These are phyloP conservation scores for Drechslerella dactyloides DNA, from an alignment of 2,329 filamentous ascomycete genomes.

Conservation along the genomic window DNA sequence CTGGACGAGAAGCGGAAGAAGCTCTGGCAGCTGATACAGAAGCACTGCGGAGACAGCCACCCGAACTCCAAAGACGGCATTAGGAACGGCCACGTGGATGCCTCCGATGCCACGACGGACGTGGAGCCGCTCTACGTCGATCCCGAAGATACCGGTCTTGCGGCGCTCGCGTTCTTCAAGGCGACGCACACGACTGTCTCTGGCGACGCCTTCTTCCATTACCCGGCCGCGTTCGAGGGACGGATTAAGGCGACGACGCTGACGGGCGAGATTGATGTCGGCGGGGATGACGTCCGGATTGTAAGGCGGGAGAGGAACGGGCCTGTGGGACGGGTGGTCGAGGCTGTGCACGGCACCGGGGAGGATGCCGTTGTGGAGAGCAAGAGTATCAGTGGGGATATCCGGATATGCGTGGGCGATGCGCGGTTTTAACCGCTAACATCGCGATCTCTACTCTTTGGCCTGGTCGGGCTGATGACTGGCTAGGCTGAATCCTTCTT, in stretches of 20 bases:
- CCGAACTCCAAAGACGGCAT: conserved; percentile 1
- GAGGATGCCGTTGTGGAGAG: conserved; percentile 29
- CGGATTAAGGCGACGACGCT: conserved; percentile 24
- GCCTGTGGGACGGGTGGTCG: conserved; percentile 34
- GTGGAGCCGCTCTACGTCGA: conserved; percentile 31
- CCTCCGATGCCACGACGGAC: conserved; percentile 18
- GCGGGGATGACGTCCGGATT: conserved; percentile 28
- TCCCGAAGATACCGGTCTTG: conserved; percentile 17
- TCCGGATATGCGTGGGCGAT: conserved; percentile 41
- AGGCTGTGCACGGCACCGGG: conserved; percentile 37
- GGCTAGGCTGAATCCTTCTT: too few relatives aligned
- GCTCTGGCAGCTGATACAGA: conserved; percentile 36
- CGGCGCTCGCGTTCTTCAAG: conserved; percentile 36
- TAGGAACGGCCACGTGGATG: conserved; percentile 12
- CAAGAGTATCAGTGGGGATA: conserved; percentile 40
- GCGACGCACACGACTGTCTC: conserved; percentile 33
- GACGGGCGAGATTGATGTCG: conserved; percentile 31
- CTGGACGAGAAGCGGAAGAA: conserved; percentile 28
- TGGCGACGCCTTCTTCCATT: conserved; percentile 30
- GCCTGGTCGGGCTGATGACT: conserved; percentile 3
- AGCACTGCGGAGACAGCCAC: conserved; percentile 24
- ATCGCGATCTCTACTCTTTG: conserved; percentile 4
- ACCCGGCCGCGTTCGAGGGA: conserved; percentile 37
- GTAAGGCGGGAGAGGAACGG: conserved; percentile 29
- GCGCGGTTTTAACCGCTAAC: neutral